phyloP scores from a whole-genome alignment of 225 moss, liverwort and hornwort species.

The Sphagnum tenellum region DNA sequence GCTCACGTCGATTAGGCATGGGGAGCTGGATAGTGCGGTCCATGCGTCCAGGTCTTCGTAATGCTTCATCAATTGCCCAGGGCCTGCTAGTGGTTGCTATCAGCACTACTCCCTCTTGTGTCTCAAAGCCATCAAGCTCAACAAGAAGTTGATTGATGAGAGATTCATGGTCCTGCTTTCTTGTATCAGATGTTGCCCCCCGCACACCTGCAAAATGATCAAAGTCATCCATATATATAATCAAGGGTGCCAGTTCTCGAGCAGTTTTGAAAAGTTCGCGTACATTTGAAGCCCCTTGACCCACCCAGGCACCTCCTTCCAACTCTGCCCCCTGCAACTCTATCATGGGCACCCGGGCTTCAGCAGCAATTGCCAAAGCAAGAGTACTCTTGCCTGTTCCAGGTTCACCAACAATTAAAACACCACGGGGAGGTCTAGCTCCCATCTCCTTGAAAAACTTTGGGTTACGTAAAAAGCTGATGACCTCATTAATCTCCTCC shows the following conservation, averaged over 20 bases:
- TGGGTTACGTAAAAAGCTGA: constrained; percentile 84
- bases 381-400: constrained; percentile 98
- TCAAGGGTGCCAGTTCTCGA: constrained; percentile 83
- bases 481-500: constrained; percentile 91
- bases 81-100: constrained; percentile 97
- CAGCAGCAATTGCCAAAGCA: constrained; percentile 95
- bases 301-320: constrained; percentile 98
- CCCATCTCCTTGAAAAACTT: constrained; percentile 85
- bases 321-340: constrained; percentile 96
- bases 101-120: constrained; percentile 95
- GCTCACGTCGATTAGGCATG: constrained; percentile 73
- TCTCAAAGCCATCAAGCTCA: constrained; percentile 95
- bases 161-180: constrained; percentile 99
- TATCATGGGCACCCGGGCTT: constrained; percentile 95
- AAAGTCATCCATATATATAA: constrained; percentile 99
- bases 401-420: constrained; percentile 89
- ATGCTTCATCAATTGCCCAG: constrained; percentile 88
- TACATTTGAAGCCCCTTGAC: constrained; percentile 98
- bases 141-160: constrained; percentile 98
- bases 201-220: constrained; percentile 98
- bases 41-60: constrained; percentile 97
- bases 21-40: constrained; percentile 96
- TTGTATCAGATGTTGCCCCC: constrained; percentile 92
- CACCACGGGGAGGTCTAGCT: constrained; percentile 91
- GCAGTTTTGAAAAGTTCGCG: constrained; percentile 97